Base-by-base conservation (phyloP, 257 asterid species). In the Scutellaria baicalensis region DNA sequence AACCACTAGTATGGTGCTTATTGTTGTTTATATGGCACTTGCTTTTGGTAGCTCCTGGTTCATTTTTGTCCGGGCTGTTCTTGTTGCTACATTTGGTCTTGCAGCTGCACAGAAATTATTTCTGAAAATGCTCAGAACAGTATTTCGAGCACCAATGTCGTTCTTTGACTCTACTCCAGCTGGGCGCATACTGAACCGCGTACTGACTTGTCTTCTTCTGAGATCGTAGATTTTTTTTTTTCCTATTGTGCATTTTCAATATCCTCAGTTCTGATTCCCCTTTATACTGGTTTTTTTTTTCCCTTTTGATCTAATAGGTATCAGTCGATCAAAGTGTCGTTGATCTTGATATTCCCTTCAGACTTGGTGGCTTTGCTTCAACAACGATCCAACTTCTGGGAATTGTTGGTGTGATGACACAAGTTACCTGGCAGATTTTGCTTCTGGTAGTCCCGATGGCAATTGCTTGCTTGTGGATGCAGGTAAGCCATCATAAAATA, bases 381-480 rank as follows among this genome's bases (percentile, higher is more conserved):
- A 91, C 99, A n/a, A 94, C 99, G 7, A 94, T 94, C 78, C 99
- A 94, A 79, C 95, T 94, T 72, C 71, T 94, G 71, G 99, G 99
- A 65, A 94, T 94, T 61, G 95, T 91, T 65, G 97, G 90, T 61
- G 99, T 94, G 59, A 94, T 94, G 99, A 91, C 97, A 20, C 86
- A 79, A 75, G 98, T 94, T 57, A 89, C 99, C 69, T 94, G 99
- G 99, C 99, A 94, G 81, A 72, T 94, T 77, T 81, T 91, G 89
- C 96, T 94, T 56, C 97, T 94, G 11, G 87, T 94, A 59, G 69
- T 94, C 78, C 99, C 99, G 33, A 94, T 94, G 99, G 98, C 99
- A 31, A 79, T 89, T 79, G 92, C 96, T 76, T 94, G 99, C 91
- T 78, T 94, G 80, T 94, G 99, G 99, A 94, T 94, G 99, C 99